Conservation (phyloP, 768 basidiomycete species). For the Suillus paluster region DNA sequence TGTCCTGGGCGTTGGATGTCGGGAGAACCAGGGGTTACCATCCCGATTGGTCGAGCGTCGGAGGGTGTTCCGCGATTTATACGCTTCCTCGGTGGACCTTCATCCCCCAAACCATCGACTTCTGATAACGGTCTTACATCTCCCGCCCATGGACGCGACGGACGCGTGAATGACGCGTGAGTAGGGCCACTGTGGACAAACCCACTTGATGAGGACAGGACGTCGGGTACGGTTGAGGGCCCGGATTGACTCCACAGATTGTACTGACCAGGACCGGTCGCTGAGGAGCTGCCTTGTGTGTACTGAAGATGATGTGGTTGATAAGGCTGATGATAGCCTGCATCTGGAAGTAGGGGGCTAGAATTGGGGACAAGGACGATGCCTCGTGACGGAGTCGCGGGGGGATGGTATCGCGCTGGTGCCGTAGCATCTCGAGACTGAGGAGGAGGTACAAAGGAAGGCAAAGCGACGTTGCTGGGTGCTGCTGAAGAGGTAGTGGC, state of each 20-base stretch:
- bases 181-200: slow-evolving; percentile 49
- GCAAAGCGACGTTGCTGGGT: slow-evolving; percentile 65
- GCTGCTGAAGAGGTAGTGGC: slow-evolving; percentile 50
- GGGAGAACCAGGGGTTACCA: slow-evolving; percentile 54
- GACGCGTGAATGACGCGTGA: slow-evolving; percentile 61
- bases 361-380: slow-evolving; percentile 78
- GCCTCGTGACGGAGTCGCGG: slow-evolving; percentile 50
- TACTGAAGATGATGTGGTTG: slow-evolving; percentile 42
- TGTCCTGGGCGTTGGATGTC: slow-evolving; percentile 58
- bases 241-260: slow-evolving; percentile 43
- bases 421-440: slow-evolving; percentile 82
- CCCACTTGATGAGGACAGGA: slow-evolving; percentile 62
- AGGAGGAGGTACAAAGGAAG: slow-evolving; percentile 46
- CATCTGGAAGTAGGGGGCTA: slow-evolving; percentile 58
- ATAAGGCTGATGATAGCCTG: slow-evolving; percentile 39
- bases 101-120: slow-evolving; percentile 47
- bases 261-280: slow-evolving; percentile 42
- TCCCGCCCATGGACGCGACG: slow-evolving; percentile 31
- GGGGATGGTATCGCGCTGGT: slow-evolving; percentile 62
- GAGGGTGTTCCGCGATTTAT: slow-evolving; percentile 55
- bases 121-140: slow-evolving; percentile 43
- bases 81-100: slow-evolving; percentile 75
- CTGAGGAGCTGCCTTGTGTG: slow-evolving; percentile 47
- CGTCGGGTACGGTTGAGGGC: slow-evolving; percentile 47
- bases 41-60: slow-evolving; percentile 32